Evolutionary conservation across 2,329 filamentous ascomycete genomes (phyloP).

Genomic region (Amylocarpus encephaloides): DNA sequence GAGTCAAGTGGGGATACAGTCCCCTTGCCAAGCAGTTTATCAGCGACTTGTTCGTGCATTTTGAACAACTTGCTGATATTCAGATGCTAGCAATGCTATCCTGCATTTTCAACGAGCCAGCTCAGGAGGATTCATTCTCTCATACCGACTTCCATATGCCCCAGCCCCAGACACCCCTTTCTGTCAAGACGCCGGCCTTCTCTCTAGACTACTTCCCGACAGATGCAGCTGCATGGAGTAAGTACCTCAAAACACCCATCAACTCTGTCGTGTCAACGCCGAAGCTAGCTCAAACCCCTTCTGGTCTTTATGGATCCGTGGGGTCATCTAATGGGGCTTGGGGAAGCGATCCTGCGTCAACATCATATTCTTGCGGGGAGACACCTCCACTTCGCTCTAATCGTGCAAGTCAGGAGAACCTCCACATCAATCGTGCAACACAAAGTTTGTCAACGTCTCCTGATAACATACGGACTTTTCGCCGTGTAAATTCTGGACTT

Average conservation of each 20-base stretch:
- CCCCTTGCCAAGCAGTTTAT: conserved; percentile 58
- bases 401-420: conserved; percentile 41
- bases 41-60: conserved; percentile 55
- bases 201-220: conserved; percentile 62
- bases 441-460: conserved; percentile 55
- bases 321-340: conserved; percentile 50
- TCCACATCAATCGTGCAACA: conserved; percentile 35
- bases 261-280: conserved; percentile 53
- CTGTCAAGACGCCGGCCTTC: conserved; percentile 60
- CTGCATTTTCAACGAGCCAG: conserved; percentile 59
- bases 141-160: conserved; percentile 51
- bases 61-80: conserved; percentile 54
- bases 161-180: conserved; percentile 55
- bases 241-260: conserved; percentile 45
- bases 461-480: conserved; percentile 44
- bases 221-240: conserved; percentile 47
- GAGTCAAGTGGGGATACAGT: conserved; percentile 63
- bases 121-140: conserved; percentile 47
- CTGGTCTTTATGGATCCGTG: conserved; percentile 48
- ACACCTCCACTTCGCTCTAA: conserved; percentile 48
- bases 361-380: conserved; percentile 56
- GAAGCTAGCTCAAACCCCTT: conserved; percentile 49
- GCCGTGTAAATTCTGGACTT: conserved; percentile 49
- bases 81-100: conserved; percentile 69
- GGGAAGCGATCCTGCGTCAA: conserved; percentile 47